Evolutionary conservation across 2,329 filamentous ascomycete genomes (phyloP), one percentile per base, ranked within the genome.

Genomic region (Beauveria asiatica): DNA sequence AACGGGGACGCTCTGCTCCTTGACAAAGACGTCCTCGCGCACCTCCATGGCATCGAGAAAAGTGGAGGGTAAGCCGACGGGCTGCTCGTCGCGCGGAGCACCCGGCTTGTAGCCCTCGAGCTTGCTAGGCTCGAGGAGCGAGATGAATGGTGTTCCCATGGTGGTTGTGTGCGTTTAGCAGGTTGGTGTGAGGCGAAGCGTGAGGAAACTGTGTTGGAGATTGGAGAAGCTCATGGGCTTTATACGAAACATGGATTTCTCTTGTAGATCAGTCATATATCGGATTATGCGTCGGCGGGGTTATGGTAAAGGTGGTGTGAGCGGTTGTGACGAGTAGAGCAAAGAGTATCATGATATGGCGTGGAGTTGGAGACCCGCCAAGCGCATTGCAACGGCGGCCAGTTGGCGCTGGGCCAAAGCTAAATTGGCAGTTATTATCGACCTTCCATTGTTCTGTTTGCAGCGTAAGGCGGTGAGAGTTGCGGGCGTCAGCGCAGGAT

Each of bases 31-130:
- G 19, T 72, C 67, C 62, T 83, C 76, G 41, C 86, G 82, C 48
- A 88, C 80, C 57, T 75, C 72, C 83, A 88, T 86, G 63, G 83
- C 83, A 65, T 87, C 83, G 52, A 81, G 72, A 72, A 91, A 90
- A 45, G 77, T 67, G 33, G 73, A 68, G 0, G 86, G 82, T 63
- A 85, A 73, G 30, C 70, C 67, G 1, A 70, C 21, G 1, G 75
- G 70, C 66, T 86, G 83, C 59, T 74, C 64, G 11, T 75, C 68
- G n/a, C 74, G 69, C 1, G 74, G 70, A 8, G 67, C 67, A 13
- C 67, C 72, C 37, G 70, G 69, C 65, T 78, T 70, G 69, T 80
- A 84, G 17, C 71, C 74, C 58, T 77, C 75, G 21, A 83, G 77
- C 64, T 76, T 76, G 52, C 72, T 74, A 48, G 82, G 82, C 67